Evolutionary conservation across 2,329 filamentous ascomycete species (phyloP).

Genomic region (Aspergillus luchuensis): DNA sequence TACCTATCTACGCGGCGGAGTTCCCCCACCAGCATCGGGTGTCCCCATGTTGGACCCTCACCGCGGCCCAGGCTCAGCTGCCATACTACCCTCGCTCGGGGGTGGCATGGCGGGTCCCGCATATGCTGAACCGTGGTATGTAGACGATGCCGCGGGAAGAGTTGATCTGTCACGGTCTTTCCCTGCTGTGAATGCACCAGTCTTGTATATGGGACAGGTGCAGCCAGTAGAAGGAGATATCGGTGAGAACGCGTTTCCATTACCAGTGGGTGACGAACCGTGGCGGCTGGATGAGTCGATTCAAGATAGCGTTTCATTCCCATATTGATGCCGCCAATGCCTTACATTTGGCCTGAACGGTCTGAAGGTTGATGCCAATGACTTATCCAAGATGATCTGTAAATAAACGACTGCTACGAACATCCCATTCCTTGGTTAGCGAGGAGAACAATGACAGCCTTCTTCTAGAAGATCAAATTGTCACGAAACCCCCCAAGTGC

Average conservation of each 20-base stretch:
- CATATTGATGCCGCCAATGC: not conserved
- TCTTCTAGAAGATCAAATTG: no score
- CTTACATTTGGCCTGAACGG: not conserved
- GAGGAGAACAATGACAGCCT: no score
- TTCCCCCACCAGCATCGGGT: not conserved
- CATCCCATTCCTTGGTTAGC: no score
- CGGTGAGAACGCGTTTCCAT: not conserved
- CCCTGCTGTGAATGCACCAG: not conserved
- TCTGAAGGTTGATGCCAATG: not conserved
- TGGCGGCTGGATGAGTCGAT: slow-evolving; percentile 3
- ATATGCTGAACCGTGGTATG: slow-evolving; percentile 3
- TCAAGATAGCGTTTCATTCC: not conserved
- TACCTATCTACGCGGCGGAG: not conserved
- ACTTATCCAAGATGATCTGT: not conserved
- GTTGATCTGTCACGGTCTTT: not conserved
- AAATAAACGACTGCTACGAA: no score
- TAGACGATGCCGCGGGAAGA: not conserved
- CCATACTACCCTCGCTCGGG: not conserved
- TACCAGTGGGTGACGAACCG: not conserved
- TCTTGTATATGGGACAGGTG: not conserved
- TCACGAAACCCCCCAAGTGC: no score
- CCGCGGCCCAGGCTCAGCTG: not conserved
- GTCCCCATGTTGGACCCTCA: not conserved
- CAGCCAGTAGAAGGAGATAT: not conserved
- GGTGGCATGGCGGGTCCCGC: not conserved